Evolutionary conservation across 23 red algal genomes (phyloP).

Genomic region (Agarophyton chilense): DNA sequence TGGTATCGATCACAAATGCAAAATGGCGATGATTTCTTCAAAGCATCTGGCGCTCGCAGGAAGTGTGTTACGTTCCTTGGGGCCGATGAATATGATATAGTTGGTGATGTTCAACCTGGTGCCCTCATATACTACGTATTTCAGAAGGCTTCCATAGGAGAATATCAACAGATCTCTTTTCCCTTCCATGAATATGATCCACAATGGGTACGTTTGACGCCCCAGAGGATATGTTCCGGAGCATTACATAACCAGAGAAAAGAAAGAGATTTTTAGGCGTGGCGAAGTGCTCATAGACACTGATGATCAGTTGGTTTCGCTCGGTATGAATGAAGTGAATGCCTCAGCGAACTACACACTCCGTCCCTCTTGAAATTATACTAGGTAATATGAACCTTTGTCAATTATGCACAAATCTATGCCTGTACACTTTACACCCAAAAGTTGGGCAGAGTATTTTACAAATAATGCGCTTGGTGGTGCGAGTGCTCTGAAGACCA

Average conservation of each 20-base stretch:
- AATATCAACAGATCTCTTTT: conserved; percentile 17
- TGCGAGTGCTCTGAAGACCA: conserved; percentile 30
- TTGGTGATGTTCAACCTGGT: conserved; percentile 14
- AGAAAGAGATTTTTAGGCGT: background rate
- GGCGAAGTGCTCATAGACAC: conserved; percentile 34
- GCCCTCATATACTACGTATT: conserved; percentile 13
- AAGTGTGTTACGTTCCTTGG: conserved; percentile 50
- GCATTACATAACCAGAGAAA: conserved; percentile 23
- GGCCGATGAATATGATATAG: conserved; percentile 53
- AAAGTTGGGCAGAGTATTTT: conserved; percentile 51
- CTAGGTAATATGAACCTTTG: conserved; percentile 6
- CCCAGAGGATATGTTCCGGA: conserved; percentile 42
- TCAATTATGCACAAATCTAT: conserved; percentile 29
- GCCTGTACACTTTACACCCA: conserved; percentile 55
- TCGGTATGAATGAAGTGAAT: conserved; percentile 7
- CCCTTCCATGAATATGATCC: conserved; percentile 36
- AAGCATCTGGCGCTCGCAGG: conserved; percentile 20
- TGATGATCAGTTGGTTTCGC: background rate
- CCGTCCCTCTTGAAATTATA: conserved; percentile 30
- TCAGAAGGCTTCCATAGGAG: background rate
- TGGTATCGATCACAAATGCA: conserved; percentile 59
- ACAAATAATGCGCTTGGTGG: conserved; percentile 43
- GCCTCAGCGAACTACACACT: background rate
- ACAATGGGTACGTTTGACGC: conserved; percentile 35
- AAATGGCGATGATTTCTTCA: conserved; percentile 22